These are phyloP conservation scores for Scedosporium aurantiacum DNA, from an alignment of 2,329 filamentous ascomycete species.

Conservation along the genomic window DNA sequence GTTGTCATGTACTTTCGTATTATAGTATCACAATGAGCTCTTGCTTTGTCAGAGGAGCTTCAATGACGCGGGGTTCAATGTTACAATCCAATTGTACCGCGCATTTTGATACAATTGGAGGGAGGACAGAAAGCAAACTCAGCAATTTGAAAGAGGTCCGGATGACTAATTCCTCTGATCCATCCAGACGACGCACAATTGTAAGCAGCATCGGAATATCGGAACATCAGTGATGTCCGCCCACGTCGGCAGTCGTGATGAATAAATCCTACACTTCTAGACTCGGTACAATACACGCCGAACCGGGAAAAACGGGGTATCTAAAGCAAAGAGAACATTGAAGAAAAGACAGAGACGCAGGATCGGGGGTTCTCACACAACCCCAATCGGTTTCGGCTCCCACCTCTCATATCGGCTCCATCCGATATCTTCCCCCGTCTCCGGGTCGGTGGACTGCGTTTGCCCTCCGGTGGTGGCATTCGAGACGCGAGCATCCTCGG, in stretches of 20 bases:
- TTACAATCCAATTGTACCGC: no score
- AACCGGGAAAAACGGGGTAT: neutral
- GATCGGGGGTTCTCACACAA: slow-evolving; percentile 2
- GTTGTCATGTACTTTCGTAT: neutral
- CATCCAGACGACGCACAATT: neutral
- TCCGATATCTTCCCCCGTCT: slow-evolving; percentile 5
- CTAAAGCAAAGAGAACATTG: slow-evolving; percentile 1
- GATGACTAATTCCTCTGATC: neutral
- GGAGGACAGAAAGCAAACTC: no score
- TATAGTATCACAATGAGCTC: neutral
- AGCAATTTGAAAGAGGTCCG: no score
- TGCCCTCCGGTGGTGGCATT: neutral
- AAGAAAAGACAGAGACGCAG: neutral
- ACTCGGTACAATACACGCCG: neutral
- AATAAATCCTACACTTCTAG: neutral
- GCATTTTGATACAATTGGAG: no score
- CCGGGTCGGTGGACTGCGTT: neutral
- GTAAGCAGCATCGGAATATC: neutral
- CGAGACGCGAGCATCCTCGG: neutral
- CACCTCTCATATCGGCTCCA: slow-evolving; percentile 9
- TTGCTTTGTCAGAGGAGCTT: neutral
- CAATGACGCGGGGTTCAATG: neutral
- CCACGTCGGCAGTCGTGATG: neutral
- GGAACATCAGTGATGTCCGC: no score
- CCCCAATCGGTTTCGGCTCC: slow-evolving; percentile 11